Percentiles rank a stretch among this genome's conserved stretches.
Conservation (phyloP, 805 yeast genomes). For the Barnettozyma wickerhamii region DNA sequence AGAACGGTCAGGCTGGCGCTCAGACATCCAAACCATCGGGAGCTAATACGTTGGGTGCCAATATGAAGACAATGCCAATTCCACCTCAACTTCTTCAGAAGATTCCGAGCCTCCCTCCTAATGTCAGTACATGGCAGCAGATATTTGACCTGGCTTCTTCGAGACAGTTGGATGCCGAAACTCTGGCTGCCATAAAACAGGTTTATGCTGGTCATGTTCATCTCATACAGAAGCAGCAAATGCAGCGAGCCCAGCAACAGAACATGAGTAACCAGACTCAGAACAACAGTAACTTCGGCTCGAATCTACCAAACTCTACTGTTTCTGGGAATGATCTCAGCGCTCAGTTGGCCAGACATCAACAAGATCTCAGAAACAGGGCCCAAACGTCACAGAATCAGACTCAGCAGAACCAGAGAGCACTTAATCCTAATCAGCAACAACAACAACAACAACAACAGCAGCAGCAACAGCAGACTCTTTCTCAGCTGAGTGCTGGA, state of each 20-base stretch:
- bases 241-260: constrained; percentile 32
- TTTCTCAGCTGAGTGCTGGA: neutral
- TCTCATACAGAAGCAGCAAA: constrained; percentile 39
- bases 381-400: constrained; percentile 20
- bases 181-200: constrained; percentile 55
- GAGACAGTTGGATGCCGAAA: constrained; percentile 53
- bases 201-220: constrained; percentile 67
- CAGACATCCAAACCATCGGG: constrained; percentile 19
- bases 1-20: constrained; percentile 14
- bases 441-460: neutral
- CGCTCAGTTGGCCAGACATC: constrained; percentile 26
- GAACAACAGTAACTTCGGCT: constrained; percentile 29
- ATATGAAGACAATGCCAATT: constrained; percentile 62
- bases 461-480: neutral
- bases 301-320: constrained; percentile 25
- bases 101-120: constrained; percentile 75
- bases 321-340: constrained; percentile 13
- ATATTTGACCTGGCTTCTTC: constrained; percentile 59
- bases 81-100: constrained; percentile 62
- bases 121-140: constrained; percentile 77
- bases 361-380: constrained; percentile 30
- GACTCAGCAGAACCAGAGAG: constrained; percentile 8
- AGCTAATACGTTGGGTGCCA: constrained; percentile 26
- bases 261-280: constrained; percentile 12
- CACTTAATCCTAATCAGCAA: constrained; percentile 16